Conservation (phyloP, 163 green algal genomes). For the Chlamydomonas reinhardtii region DNA sequence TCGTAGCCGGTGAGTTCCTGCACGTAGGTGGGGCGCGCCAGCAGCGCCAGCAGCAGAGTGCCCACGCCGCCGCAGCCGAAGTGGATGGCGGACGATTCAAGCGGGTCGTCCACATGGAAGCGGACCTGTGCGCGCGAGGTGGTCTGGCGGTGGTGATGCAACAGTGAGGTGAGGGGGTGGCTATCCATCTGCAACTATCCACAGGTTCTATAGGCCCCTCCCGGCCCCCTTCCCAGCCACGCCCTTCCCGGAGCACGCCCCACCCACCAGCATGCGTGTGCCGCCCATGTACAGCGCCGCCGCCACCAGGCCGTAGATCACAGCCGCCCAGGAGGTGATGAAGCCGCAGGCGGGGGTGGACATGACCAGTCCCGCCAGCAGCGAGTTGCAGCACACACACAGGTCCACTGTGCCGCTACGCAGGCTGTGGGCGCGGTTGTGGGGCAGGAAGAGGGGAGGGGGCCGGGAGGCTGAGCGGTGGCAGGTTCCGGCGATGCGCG, state of each 20-base stretch:
- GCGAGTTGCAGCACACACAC: slow-evolving; percentile 59
- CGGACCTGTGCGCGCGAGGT: slow-evolving; percentile 11
- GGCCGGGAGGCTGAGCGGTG: no score
- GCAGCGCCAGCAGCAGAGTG: slow-evolving; percentile 53
- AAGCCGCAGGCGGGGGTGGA: slow-evolving; percentile 54
- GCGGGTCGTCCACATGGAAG: slow-evolving; percentile 61
- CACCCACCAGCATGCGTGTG: slow-evolving; percentile 52
- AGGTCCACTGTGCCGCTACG: slow-evolving; percentile 62
- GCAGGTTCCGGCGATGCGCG: no score
- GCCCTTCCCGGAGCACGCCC: no score
- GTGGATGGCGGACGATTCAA: slow-evolving; percentile 64
- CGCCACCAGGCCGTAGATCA: slow-evolving; percentile 55
- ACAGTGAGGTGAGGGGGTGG: no score
- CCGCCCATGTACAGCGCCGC: slow-evolving; percentile 52
- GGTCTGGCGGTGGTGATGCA: no score
- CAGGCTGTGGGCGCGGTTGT: neutral
- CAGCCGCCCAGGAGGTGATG: slow-evolving; percentile 63
- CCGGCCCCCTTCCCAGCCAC: no score
- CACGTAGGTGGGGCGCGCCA: slow-evolving; percentile 60
- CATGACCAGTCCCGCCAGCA: slow-evolving; percentile 62
- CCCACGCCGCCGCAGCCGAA: slow-evolving; percentile 54
- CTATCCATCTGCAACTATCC: no score
- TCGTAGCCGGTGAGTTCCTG: slow-evolving; percentile 44
- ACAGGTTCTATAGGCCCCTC: no score
- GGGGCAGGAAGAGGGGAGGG: neutral